Conservation (phyloP, 2,329 filamentous ascomycete genomes). For the Hypocreales sp. region DNA sequence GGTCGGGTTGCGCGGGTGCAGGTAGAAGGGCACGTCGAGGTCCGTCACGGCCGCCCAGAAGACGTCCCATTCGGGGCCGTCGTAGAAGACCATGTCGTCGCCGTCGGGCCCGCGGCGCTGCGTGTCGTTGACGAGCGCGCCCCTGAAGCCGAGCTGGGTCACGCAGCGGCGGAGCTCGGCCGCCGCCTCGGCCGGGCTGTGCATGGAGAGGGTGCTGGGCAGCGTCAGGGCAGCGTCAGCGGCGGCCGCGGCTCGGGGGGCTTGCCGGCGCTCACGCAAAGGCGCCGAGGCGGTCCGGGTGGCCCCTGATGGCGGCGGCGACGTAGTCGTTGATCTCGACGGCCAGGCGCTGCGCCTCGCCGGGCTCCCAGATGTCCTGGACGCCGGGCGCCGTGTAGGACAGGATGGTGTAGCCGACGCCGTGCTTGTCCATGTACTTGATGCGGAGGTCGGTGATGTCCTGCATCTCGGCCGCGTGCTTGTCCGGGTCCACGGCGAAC, state of each 20-base stretch:
- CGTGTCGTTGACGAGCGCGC: slow-evolving; percentile 45
- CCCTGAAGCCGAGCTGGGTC: slow-evolving; percentile 43
- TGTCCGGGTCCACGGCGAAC: slow-evolving; percentile 42
- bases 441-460: slow-evolving; percentile 24
- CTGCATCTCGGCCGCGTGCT: slow-evolving; percentile 38
- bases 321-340: slow-evolving; percentile 26
- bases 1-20: slow-evolving; percentile 44
- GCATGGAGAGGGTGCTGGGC: slow-evolving; percentile 31
- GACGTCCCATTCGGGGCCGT: slow-evolving; percentile 40
- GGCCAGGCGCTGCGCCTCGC: slow-evolving; percentile 23
- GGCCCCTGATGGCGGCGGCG: slow-evolving; percentile 18
- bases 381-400: slow-evolving; percentile 33
- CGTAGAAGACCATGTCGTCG: slow-evolving; percentile 49
- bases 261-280: slow-evolving; percentile 29
- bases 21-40: slow-evolving; percentile 48
- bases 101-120: slow-evolving; percentile 42
- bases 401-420: slow-evolving; percentile 30
- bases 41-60: slow-evolving; percentile 45
- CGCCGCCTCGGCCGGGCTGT: slow-evolving; percentile 33
- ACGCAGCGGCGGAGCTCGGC: slow-evolving; percentile 37
- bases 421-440: slow-evolving; percentile 26
- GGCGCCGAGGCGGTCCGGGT: slow-evolving; percentile 26
- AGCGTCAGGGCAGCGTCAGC: too few species aligned
- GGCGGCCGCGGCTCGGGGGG: too few species aligned
- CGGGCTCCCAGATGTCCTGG: slow-evolving; percentile 26